These are phyloP conservation scores for Saksenaea vasiformis DNA, from an alignment of 371 early-diverging fungal species.

Conservation along the genomic window DNA sequence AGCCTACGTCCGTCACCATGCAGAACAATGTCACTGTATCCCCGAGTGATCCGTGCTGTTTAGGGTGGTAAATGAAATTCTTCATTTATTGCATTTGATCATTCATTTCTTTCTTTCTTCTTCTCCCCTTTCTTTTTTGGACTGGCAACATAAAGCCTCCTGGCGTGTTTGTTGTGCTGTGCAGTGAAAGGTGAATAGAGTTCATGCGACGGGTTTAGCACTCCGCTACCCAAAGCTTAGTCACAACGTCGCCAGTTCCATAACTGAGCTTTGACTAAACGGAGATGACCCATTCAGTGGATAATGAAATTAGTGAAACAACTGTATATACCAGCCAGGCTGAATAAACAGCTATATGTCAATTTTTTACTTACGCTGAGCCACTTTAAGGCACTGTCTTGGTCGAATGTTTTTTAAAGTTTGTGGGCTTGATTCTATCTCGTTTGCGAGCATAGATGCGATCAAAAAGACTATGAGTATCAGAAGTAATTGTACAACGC, in stretches of 20 bases:
- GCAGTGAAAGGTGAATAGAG: constrained; percentile 17
- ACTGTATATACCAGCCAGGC: too few species aligned
- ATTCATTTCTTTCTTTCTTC: not conserved
- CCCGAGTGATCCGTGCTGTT: constrained; percentile 16
- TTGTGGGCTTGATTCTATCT: too few species aligned
- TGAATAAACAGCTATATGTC: too few species aligned
- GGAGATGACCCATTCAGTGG: not conserved
- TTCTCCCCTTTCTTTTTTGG: not conserved
- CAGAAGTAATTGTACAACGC: too few species aligned
- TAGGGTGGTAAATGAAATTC: constrained; percentile 17
- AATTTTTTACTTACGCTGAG: too few species aligned
- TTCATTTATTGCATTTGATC: not conserved
- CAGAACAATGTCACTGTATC: constrained; percentile 12
- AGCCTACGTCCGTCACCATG: constrained; percentile 15
- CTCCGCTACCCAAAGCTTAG: not conserved
- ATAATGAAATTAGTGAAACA: not conserved
- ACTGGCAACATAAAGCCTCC: constrained; percentile 1
- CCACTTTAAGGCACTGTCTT: too few species aligned
- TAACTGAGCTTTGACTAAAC: not conserved
- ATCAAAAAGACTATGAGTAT: too few species aligned
- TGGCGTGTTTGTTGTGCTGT: constrained; percentile 21
- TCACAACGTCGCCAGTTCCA: not conserved
- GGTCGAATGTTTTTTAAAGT: too few species aligned
- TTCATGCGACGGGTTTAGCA: not conserved
- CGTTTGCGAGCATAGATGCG: too few species aligned